A percentile compares a stretch with the other conserved stretches of the same genome.
These are phyloP conservation scores for Rhipidocladum racemiflorum DNA, from an alignment of 176 grass and related monocot genomes.

Conservation along the genomic window DNA sequence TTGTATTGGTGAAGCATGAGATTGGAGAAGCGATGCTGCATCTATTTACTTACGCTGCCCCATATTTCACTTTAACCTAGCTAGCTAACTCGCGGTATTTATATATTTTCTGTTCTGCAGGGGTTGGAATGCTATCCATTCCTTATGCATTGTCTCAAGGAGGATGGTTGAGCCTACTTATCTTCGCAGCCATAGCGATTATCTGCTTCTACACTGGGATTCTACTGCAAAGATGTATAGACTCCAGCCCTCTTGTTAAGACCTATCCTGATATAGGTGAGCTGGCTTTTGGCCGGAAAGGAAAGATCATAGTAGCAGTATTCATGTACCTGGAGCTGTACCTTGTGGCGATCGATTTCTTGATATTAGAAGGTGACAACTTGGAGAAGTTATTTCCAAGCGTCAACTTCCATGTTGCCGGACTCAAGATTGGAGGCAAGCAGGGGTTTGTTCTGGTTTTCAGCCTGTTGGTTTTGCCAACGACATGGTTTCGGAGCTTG, in stretches of 20 bases:
- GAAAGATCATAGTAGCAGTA: conserved; percentile 43
- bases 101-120: conserved; percentile 30
- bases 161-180: conserved; percentile 71
- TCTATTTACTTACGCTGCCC: neutral
- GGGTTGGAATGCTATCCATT: conserved; percentile 75
- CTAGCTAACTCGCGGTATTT: neutral
- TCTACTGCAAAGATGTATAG: conserved; percentile 75
- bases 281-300: conserved; percentile 63
- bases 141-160: conserved; percentile 86
- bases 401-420: conserved; percentile 41
- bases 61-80: conserved; percentile 11
- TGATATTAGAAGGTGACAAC: conserved; percentile 94
- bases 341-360: conserved; percentile 68
- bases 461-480: conserved; percentile 64
- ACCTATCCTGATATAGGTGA: conserved; percentile 88
- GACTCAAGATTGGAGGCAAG: conserved; percentile 62
- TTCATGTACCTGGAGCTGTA: conserved; percentile 76
- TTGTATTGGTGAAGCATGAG: conserved; percentile 19
- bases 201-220: conserved; percentile 83
- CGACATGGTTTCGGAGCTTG: conserved; percentile 83
- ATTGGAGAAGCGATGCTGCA: conserved; percentile 13
- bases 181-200: conserved; percentile 51
- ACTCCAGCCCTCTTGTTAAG: conserved; percentile 64
- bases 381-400: conserved; percentile 81
- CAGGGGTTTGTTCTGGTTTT: conserved; percentile 75